Conservation (phyloP, 257 asterid species). For the Solanum chiquidenum region DNA sequence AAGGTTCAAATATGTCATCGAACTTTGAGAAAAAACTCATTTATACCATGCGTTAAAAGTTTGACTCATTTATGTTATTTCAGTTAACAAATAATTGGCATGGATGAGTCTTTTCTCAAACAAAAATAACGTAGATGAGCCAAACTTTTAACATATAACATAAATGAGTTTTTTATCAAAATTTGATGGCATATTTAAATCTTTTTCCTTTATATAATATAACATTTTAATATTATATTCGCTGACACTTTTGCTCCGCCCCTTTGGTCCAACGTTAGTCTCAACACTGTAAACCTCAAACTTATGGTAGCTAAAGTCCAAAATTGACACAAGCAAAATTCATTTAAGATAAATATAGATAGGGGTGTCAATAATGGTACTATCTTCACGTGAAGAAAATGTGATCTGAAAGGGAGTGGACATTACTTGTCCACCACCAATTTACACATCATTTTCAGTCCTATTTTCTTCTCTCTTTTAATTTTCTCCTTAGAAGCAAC, state of each 20-base stretch:
- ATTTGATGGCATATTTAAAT: neutral
- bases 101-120: too few species aligned
- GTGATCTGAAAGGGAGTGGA: conserved; percentile 23
- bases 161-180: too few species aligned
- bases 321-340: neutral
- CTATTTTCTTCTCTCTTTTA: neutral
- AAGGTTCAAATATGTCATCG: neutral
- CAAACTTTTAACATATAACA: neutral
- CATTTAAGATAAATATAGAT: neutral
- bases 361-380: conserved; percentile 5
- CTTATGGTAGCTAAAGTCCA: neutral
- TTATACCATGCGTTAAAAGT: too few species aligned
- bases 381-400: conserved; percentile 32
- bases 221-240: too few species aligned
- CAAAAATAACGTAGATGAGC: rapidly evolving
- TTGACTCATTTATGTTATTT: too few species aligned
- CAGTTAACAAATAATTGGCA: neutral
- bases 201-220: neutral
- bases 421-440: conserved; percentile 3
- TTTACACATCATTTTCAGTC: neutral
- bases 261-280: neutral
- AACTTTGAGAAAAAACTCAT: neutral
- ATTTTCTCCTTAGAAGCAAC: neutral
- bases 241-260: neutral
- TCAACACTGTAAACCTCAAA: neutral